Evolutionary conservation across 495 filamentous ascomycete species (phyloP).

Genomic region (Hapsidospora chrysogenum): DNA sequence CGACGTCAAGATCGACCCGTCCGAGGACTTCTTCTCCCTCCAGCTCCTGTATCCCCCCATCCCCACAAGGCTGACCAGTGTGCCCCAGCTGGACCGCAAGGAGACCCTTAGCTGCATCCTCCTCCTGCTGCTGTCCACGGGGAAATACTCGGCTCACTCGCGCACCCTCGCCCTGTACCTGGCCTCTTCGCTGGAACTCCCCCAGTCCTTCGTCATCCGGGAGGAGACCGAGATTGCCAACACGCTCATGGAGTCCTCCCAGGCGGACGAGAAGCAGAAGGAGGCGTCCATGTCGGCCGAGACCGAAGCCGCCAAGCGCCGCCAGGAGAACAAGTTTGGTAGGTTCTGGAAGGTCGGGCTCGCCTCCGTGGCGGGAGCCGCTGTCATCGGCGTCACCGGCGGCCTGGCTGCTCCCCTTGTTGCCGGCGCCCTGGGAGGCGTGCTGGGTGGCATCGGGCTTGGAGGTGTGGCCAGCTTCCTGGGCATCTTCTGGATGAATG

Average conservation of each 20-base stretch:
- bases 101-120: constrained; percentile 42
- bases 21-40: constrained; percentile 14
- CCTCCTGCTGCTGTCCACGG: constrained; percentile 49
- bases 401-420: constrained; percentile 77
- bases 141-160: constrained; percentile 57
- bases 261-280: constrained; percentile 10
- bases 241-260: constrained; percentile 41
- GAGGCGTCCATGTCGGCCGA: constrained; percentile 50
- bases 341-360: constrained; percentile 79
- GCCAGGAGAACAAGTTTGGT: constrained; percentile 40
- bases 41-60: constrained; percentile 27
- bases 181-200: constrained; percentile 44
- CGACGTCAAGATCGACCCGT: constrained; percentile 4
- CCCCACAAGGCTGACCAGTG: constrained; percentile 21
- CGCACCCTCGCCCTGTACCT: constrained; percentile 49
- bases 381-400: constrained; percentile 72
- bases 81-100: constrained; percentile 23
- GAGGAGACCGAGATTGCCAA: constrained; percentile 60
- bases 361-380: constrained; percentile 74
- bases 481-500: constrained; percentile 65
- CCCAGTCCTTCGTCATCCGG: constrained; percentile 37
- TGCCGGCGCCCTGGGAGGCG: constrained; percentile 71
- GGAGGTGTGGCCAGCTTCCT: constrained; percentile 73
- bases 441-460: constrained; percentile 72
- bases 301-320: constrained; percentile 47